These are phyloP conservation scores for Stachybotrys elegans DNA, from an alignment of 2,329 filamentous ascomycete genomes.

Conservation along the genomic window DNA sequence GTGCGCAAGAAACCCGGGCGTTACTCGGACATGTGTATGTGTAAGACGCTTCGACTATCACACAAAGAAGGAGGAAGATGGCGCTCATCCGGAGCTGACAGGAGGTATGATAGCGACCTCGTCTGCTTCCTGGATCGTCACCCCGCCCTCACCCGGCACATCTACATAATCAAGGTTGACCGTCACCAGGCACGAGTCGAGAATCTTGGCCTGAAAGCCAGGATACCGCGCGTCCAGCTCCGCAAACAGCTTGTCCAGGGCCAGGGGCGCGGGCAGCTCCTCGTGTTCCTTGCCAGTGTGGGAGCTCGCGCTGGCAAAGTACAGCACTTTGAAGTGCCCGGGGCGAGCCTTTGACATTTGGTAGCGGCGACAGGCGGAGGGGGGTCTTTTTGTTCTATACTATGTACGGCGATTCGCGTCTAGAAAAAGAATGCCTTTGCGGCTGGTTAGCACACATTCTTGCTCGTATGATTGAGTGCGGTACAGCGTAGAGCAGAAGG, in stretches of 20 bases:
- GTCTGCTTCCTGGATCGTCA: constrained; percentile 63
- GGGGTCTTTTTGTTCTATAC: neutral
- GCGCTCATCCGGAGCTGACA: constrained; percentile 70
- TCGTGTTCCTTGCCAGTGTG: constrained; percentile 67
- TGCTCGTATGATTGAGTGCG: constrained; percentile 1
- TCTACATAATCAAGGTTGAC: constrained; percentile 81
- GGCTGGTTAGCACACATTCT: neutral
- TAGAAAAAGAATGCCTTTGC: neutral
- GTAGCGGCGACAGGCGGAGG: too few relatives aligned
- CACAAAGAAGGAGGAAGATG: neutral
- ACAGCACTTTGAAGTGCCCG: constrained; percentile 74
- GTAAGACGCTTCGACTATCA: too few relatives aligned
- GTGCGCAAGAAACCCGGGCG: too few relatives aligned
- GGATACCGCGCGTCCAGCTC: constrained; percentile 63
- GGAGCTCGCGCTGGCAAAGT: constrained; percentile 72
- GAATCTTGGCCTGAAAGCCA: constrained; percentile 63
- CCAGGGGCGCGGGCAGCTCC: constrained; percentile 59
- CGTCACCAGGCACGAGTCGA: constrained; percentile 70
- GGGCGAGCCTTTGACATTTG: constrained; percentile 44
- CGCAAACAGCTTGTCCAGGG: constrained; percentile 58
- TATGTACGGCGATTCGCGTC: too few relatives aligned
- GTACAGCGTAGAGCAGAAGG: too few relatives aligned
- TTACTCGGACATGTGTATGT: too few relatives aligned
- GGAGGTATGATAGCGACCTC: constrained; percentile 86
- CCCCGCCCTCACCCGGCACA: constrained; percentile 41